Evolutionary conservation across 768 basidiomycete species (phyloP).

Genomic region (Clitopilus hobsonii): DNA sequence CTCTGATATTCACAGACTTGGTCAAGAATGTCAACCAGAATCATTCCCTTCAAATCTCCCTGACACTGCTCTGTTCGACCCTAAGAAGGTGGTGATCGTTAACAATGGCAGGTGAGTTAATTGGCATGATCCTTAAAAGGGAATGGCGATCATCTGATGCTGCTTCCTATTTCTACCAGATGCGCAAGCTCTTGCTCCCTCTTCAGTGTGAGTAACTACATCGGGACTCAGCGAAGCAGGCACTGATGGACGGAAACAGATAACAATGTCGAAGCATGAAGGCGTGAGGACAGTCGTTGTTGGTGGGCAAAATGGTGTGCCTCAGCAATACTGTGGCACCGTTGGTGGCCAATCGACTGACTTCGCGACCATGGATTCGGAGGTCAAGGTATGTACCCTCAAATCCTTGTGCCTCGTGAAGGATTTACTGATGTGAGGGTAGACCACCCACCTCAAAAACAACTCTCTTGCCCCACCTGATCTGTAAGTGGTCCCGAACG

Average conservation of each 20-base stretch:
- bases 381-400: conserved; percentile 39
- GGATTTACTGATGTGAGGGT: not conserved
- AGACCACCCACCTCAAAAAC: conserved; percentile 52
- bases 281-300: conserved; percentile 53
- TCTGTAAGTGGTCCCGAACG: conserved; percentile 34
- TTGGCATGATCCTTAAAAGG: not conserved
- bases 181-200: conserved; percentile 45
- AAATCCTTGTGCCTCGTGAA: not conserved
- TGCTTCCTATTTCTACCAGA: conserved; percentile 19
- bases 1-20: conserved; percentile 27
- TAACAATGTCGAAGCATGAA: conserved; percentile 57
- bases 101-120: conserved; percentile 44
- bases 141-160: conserved; percentile 1
- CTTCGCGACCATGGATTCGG: conserved; percentile 54
- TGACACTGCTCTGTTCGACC: conserved; percentile 39
- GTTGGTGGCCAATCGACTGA: conserved; percentile 61
- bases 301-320: conserved; percentile 42
- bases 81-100: conserved; percentile 46
- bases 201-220: conserved; percentile 32
- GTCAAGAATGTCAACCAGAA: conserved; percentile 39
- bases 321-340: conserved; percentile 56
- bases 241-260: conserved; percentile 22
- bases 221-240: not conserved
- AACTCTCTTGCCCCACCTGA: conserved; percentile 54
- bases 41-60: conserved; percentile 27